Evolutionary conservation across 2,329 filamentous ascomycete species (phyloP).

Genomic region (Penicillium verrucosum): DNA sequence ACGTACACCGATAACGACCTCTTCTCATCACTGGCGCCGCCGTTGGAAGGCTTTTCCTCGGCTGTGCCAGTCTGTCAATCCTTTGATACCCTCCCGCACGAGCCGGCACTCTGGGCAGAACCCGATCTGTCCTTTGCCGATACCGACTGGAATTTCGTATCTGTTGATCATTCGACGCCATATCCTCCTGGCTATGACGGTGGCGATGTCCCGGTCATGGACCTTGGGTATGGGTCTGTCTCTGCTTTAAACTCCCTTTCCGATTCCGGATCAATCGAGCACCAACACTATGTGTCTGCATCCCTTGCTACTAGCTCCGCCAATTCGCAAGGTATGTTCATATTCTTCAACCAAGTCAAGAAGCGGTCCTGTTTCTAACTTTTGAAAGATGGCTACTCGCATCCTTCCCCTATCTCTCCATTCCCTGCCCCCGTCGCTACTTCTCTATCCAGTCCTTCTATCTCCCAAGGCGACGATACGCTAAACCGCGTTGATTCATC

Average conservation of each 20-base stretch:
- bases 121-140: constrained; percentile 18
- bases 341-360: background rate
- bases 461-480: constrained; percentile 16
- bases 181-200: constrained; percentile 12
- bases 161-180: constrained; percentile 6
- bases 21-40: constrained; percentile 12
- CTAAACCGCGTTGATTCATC: constrained; percentile 18
- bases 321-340: constrained; percentile 20
- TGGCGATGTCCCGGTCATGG: constrained; percentile 11
- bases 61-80: constrained; percentile 16
- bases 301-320: constrained; percentile 15
- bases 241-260: constrained; percentile 21
- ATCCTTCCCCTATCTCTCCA: constrained; percentile 21
- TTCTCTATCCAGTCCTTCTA: constrained; percentile 19
- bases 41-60: constrained; percentile 15
- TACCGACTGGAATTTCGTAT: constrained; percentile 23
- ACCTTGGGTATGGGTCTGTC: constrained; percentile 13
- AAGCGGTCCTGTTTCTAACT: constrained; percentile 3
- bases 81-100: constrained; percentile 17
- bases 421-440: constrained; percentile 13
- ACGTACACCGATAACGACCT: constrained; percentile 9
- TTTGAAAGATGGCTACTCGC: constrained; percentile 15
- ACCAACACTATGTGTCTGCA: constrained; percentile 4
- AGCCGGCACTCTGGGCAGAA: constrained; percentile 23
- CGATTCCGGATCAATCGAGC: constrained; percentile 20